Base-by-base conservation (phyloP, 441 rosid species). In the Brassica balearica region DNA sequence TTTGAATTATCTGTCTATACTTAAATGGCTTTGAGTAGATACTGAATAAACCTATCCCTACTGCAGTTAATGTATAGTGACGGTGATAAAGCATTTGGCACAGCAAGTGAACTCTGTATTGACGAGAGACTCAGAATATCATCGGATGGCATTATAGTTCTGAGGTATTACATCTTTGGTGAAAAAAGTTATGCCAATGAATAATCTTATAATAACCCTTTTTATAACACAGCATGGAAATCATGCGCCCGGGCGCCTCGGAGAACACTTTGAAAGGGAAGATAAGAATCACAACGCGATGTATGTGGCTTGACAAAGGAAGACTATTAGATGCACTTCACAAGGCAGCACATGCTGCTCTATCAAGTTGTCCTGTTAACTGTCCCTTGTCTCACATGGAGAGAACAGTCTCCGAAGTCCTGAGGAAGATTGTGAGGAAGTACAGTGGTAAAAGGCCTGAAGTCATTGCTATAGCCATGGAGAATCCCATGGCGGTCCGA, bases 221-320 rank as follows among this genome's bases (percentile, higher is more conserved):
- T 27, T 85, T 59, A 72, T 83, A 68, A 80, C 81, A 59, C 88
- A 95, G 99, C 89, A 91, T 92, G 97, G 98, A 95, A 80, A 88
- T 95, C 80, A 69, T 88, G 79, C 93, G 99, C 48, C 97, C 97
- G 9, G 86, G 88, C 19, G 69, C 36, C 22, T 69, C 64, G n/a
- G 92, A 84, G 51, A 85, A 84, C 82, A 71, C 83, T 76, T 71
- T 95, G 82, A 93, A 89, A 85, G 99, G 97, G 65, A 95, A 93
- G 81, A 87, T 95, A 84, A 90, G 91, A 84, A 93, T 95, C 83
- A 90, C 98, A 11, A 95, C 99, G 5, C 93, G 99, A 32, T 92
- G 99, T 85, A 86, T 95, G 84, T 95, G 99, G 99, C 91, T 95
- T 77, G 99, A 95, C 83, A 91, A 92, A 82, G 97, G 99, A 75